phyloP scores from a whole-genome alignment of 108 stramenopile genomes.

The Skeletonema menzelii region DNA sequence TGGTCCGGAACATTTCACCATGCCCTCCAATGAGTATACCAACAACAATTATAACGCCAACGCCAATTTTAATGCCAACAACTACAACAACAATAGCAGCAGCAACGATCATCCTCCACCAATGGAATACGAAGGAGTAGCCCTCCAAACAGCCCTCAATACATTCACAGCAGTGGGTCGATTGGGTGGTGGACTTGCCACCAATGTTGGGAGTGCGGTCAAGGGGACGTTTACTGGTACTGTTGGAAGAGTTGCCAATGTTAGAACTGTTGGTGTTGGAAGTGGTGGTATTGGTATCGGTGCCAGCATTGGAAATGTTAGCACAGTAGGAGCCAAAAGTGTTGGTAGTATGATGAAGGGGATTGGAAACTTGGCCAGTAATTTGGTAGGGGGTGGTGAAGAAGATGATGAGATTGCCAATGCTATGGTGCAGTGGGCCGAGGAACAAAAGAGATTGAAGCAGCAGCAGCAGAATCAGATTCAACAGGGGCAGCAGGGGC shows the following conservation, averaged over 20 bases:
- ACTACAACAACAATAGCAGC: background rate
- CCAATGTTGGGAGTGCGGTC: background rate
- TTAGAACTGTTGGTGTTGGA: background rate
- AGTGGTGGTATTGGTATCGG: background rate
- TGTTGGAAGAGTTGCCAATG: background rate
- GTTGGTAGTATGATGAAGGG: background rate
- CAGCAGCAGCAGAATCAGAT: background rate
- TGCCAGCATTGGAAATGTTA: background rate
- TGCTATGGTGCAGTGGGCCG: background rate
- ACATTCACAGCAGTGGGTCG: constrained; percentile 34
- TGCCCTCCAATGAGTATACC: too few relatives aligned
- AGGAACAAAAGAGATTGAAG: background rate
- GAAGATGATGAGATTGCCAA: background rate
- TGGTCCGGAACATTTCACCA: too few relatives aligned
- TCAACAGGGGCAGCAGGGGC: background rate
- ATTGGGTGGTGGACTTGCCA: background rate
- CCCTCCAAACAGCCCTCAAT: constrained; percentile 36
- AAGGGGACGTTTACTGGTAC: too few relatives aligned
- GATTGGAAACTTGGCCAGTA: background rate
- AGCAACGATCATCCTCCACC: too few relatives aligned
- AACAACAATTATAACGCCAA: too few relatives aligned
- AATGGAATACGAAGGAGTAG: constrained; percentile 34
- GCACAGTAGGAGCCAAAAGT: too few relatives aligned
- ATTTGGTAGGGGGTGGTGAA: background rate
- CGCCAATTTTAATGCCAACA: background rate